Conservation (phyloP, 1,139 yeast genomes). For the Yamadazyma triangularis region DNA sequence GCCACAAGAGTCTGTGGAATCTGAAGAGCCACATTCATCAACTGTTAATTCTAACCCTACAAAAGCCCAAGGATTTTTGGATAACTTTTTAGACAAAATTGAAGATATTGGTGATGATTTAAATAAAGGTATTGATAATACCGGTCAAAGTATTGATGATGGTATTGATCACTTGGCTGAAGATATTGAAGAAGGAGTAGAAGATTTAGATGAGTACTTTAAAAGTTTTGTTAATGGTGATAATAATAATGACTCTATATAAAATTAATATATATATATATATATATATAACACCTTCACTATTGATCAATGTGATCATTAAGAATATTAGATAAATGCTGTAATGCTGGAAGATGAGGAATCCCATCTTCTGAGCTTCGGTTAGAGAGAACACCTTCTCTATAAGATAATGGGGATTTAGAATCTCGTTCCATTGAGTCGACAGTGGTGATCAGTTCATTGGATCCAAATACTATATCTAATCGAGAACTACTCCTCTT, state of each 20-base stretch:
- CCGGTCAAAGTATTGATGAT: constrained; percentile 3
- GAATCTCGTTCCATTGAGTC: constrained; percentile 19
- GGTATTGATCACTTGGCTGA: constrained; percentile 8
- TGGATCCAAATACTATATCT: constrained; percentile 2
- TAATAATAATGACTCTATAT: background rate
- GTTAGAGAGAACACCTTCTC: no score
- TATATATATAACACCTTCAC: constrained; percentile 8
- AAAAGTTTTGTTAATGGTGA: background rate
- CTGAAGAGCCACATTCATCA: no score
- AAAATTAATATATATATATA: no score
- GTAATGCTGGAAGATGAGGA: constrained; percentile 12
- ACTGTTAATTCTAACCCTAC: background rate
- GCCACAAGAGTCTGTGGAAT: no score
- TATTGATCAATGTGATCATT: constrained; percentile 5
- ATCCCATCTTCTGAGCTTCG: constrained; percentile 4
- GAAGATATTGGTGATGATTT: constrained; percentile 13
- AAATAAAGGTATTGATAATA: constrained; percentile 2
- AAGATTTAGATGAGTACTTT: background rate
- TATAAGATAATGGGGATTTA: no score
- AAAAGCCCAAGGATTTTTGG: constrained; percentile 6
- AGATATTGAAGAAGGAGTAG: constrained; percentile 1
- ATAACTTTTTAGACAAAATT: constrained; percentile 20
- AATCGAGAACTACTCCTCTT: constrained; percentile 9
- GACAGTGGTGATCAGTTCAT: constrained; percentile 11
- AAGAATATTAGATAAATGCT: constrained; percentile 11